These are phyloP conservation scores for Botrytis fabae DNA, from an alignment of 2,329 filamentous ascomycete genomes.

Conservation along the genomic window DNA sequence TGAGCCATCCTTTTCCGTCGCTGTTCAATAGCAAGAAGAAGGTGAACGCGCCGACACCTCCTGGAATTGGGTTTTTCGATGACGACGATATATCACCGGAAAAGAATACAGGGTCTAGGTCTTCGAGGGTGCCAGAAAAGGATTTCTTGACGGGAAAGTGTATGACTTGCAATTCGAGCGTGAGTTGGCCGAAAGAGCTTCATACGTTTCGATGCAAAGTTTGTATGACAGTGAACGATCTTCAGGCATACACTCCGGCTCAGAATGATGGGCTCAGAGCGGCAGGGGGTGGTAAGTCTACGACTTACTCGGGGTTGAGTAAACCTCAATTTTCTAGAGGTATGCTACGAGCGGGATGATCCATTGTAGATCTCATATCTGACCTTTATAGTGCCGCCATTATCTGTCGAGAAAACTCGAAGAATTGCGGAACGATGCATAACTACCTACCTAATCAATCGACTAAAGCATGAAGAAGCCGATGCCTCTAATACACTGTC, in stretches of 20 bases:
- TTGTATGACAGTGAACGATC: conserved; percentile 82
- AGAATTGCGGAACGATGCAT: conserved; percentile 57
- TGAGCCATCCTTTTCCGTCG: conserved; percentile 78
- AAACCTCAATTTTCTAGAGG: conserved; percentile 30
- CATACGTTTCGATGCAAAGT: conserved; percentile 79
- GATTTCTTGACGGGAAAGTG: conserved; percentile 72
- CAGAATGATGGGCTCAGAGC: conserved; percentile 22
- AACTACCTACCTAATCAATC: conserved; percentile 49
- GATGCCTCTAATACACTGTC: conserved; percentile 11
- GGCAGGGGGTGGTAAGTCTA: conserved; percentile 29
- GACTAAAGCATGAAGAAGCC: conserved; percentile 42
- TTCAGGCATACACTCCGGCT: conserved; percentile 49
- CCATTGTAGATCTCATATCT: not conserved
- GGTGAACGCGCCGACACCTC: conserved; percentile 40
- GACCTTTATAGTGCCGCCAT: conserved; percentile 43
- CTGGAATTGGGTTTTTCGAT: not conserved
- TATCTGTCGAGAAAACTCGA: conserved; percentile 62
- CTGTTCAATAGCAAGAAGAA: conserved; percentile 65
- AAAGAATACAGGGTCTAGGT: conserved; percentile 38
- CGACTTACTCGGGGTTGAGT: conserved; percentile 25
- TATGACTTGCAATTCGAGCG: conserved; percentile 80
- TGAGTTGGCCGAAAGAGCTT: conserved; percentile 75
- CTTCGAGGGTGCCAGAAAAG: conserved; percentile 46
- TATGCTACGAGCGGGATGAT: conserved; percentile 19
- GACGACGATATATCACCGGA: conserved; percentile 15